A percentile compares a stretch with the other conserved stretches of the same genome.
These are phyloP conservation scores for Globisporangium nodosum DNA, from an alignment of 352 stramenopile species.

Conservation along the genomic window DNA sequence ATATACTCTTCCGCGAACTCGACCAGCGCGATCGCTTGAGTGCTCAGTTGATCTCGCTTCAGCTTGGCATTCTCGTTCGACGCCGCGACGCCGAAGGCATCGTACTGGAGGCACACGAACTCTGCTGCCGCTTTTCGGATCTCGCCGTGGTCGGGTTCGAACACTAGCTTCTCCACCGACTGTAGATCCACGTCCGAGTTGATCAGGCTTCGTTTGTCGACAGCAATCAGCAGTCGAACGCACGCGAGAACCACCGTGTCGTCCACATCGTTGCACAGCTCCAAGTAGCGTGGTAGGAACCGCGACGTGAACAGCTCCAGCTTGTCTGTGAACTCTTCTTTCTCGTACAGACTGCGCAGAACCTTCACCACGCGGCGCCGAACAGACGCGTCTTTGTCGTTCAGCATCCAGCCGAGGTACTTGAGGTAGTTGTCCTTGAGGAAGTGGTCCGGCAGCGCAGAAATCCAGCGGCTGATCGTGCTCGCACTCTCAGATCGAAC, in stretches of 20 bases:
- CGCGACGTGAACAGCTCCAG: constrained; percentile 77
- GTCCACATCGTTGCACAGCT: constrained; percentile 80
- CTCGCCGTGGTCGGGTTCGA: constrained; percentile 57
- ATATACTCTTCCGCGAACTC: constrained; percentile 88
- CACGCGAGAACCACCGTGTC: constrained; percentile 59
- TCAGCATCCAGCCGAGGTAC: constrained; percentile 94
- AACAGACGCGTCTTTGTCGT: constrained; percentile 85
- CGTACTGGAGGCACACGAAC: constrained; percentile 86
- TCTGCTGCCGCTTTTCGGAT: constrained; percentile 79
- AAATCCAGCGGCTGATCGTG: constrained; percentile 80
- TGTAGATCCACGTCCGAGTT: constrained; percentile 72
- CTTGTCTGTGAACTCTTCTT: constrained; percentile 53
- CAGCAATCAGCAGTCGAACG: constrained; percentile 70
- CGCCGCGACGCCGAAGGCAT: constrained; percentile 78
- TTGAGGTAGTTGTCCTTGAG: constrained; percentile 94
- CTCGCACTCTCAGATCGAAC: constrained; percentile 83
- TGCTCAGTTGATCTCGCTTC: constrained; percentile 80
- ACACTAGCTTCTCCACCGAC: constrained; percentile 76
- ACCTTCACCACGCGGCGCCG: constrained; percentile 78
- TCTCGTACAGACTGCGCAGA: constrained; percentile 82
- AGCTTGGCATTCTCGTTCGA: constrained; percentile 55
- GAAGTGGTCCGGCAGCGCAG: constrained; percentile 86
- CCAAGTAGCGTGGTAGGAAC: constrained; percentile 71
- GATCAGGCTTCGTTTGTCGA: constrained; percentile 81
- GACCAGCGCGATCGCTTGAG: constrained; percentile 84